phyloP scores from a whole-genome alignment of 768 basidiomycete genomes.

The Serendipita sp. region DNA sequence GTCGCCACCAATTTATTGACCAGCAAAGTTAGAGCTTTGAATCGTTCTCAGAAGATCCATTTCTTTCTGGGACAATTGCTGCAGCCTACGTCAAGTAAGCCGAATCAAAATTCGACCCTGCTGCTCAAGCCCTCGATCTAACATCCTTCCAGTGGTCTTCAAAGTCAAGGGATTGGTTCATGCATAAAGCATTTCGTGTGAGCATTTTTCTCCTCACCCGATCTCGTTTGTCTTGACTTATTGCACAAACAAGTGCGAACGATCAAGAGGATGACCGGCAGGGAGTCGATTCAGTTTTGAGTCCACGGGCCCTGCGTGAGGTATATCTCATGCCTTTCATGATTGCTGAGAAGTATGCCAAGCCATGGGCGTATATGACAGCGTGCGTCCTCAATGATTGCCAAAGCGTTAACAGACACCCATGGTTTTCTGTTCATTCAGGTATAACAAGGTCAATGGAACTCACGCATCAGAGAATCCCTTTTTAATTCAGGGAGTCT shows the following conservation, averaged over 20 bases:
- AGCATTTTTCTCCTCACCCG: background rate
- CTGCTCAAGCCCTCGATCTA: background rate
- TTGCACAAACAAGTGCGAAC: conserved; percentile 34
- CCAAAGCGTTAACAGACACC: background rate
- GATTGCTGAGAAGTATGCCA: conserved; percentile 31
- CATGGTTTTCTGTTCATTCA: conserved; percentile 16
- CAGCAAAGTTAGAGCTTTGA: conserved; percentile 29
- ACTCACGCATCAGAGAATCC: conserved; percentile 40
- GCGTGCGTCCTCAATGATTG: conserved; percentile 22
- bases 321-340: conserved; percentile 49
- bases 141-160: conserved; percentile 31
- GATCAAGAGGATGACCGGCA: conserved; percentile 69
- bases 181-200: conserved; percentile 58
- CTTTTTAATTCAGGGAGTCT: conserved; percentile 32
- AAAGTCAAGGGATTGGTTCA: conserved; percentile 56
- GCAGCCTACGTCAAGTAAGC: conserved; percentile 45
- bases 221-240: background rate
- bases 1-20: background rate
- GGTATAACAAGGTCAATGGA: conserved; percentile 45
- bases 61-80: conserved; percentile 52
- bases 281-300: conserved; percentile 31
- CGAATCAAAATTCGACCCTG: background rate
- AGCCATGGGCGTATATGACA: conserved; percentile 54
- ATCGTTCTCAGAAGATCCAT: conserved; percentile 65
- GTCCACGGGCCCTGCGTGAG: conserved; percentile 38